These are phyloP conservation scores for Citrus sinensis DNA, from an alignment of 345 rosid species.

Conservation along the genomic window DNA sequence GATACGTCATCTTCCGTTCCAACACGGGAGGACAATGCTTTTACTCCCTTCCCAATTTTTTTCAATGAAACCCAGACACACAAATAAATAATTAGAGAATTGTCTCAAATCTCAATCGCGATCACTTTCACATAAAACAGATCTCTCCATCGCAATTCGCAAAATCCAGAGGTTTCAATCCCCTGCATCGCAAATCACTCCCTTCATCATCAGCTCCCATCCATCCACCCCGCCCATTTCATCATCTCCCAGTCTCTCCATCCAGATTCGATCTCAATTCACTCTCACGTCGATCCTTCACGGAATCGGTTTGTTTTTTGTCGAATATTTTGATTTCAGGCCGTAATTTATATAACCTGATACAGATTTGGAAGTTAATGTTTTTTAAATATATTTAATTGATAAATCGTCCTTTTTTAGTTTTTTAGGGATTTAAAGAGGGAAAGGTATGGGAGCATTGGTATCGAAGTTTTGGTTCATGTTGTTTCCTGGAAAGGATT, in stretches of 20 bases:
- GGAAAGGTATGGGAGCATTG: slow-evolving; percentile 68
- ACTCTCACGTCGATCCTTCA: not conserved
- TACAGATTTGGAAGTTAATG: not conserved
- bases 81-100: not conserved
- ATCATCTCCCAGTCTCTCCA: not conserved
- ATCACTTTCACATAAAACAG: not conserved
- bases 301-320: not conserved
- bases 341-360: not conserved
- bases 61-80: not conserved
- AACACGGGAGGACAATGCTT: not conserved
- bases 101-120: not conserved
- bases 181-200: not conserved
- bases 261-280: slow-evolving; percentile 1
- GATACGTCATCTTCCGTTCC: not conserved
- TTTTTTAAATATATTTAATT: not conserved
- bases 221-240: not conserved
- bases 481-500: slow-evolving; percentile 95
- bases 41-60: not conserved
- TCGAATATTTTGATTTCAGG: not conserved
- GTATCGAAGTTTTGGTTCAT: slow-evolving; percentile 90
- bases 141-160: slow-evolving; percentile 4
- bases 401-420: not conserved
- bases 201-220: not conserved
- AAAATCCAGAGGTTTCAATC: not conserved
- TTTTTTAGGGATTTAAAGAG: not conserved